Evolutionary conservation across 176 grass and related monocot species (phyloP), one percentile per base, ranked within the genome.

Genomic region (Poa annua): DNA sequence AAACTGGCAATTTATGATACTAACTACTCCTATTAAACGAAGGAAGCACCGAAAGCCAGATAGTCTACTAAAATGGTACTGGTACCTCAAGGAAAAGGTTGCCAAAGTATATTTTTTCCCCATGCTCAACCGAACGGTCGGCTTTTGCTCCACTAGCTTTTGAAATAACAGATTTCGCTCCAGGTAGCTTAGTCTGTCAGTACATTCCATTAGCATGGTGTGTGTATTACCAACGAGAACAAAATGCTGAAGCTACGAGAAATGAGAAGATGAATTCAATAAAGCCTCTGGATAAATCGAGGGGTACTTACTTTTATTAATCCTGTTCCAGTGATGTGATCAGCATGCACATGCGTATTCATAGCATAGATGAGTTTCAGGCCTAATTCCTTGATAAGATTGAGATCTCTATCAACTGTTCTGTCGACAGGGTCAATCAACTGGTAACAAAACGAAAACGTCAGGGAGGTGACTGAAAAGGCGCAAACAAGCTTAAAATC

Each of bases 301-400:
- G 20, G 35, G 53, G 78, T 69, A 20, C 25, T 85, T 84, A 94
- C 94, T 66, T 97, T 97, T 90, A 97, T 85, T 61, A 94, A 51
- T 74, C 94, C 94, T 76, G 94, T 94, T 56, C 94, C 94, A 63
- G 94, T 97, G 39, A 97, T 75, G 32, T 97, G 94, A 89, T 97
- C 94, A 64, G 94, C 94, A 89, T 97, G 94, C 21, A 97, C 94
- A 91, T 97, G 94, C 81, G 92, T 99, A 85, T 96, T 99, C 89
- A 99, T 87, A 49, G 93, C 96, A 79, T 96, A 96, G 42, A 96
- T 80, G 25, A 99, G 96, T 15, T 93, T 99, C 85, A 99, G 87
- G 16, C 89, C 93, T 52, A 99, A 88, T 82, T 99, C 93, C 74
- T 96, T 93, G 54, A 96, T 83, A 84, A 99, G 96, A 53, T 32